phyloP scores from a whole-genome alignment of 2,329 filamentous ascomycete species.

The Xylariaceae sp. region DNA sequence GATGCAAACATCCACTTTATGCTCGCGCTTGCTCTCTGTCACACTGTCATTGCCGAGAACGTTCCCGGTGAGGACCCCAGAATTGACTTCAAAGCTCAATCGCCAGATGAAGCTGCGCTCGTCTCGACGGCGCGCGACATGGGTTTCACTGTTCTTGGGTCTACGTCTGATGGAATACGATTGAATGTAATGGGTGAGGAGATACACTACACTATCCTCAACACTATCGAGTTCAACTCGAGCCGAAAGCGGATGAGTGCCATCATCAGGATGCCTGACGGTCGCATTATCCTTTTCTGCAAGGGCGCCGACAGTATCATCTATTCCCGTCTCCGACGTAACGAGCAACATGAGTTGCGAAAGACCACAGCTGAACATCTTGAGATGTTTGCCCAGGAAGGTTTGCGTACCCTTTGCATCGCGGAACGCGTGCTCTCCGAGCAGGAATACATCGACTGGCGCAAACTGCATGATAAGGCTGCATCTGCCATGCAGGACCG shows the following conservation, averaged over 20 bases:
- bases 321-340: constrained; percentile 80
- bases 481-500: constrained; percentile 77
- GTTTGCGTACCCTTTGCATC: constrained; percentile 89
- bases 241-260: constrained; percentile 96
- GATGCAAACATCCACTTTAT: constrained; percentile 83
- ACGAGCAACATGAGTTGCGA: constrained; percentile 80
- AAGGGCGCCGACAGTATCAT: constrained; percentile 98
- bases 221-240: constrained; percentile 96
- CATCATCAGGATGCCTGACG: constrained; percentile 90
- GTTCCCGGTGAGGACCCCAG: constrained; percentile 83
- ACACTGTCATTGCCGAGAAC: constrained; percentile 89
- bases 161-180: constrained; percentile 72
- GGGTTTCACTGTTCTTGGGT: constrained; percentile 86
- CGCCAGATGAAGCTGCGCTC: constrained; percentile 89
- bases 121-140: constrained; percentile 92
- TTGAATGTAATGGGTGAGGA: constrained; percentile 86
- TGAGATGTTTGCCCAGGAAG: constrained; percentile 94
- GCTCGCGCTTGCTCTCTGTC: constrained; percentile 90
- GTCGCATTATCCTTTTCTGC: constrained; percentile 84
- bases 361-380: constrained; percentile 84
- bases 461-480: constrained; percentile 78
- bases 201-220: constrained; percentile 77
- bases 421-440: constrained; percentile 76
- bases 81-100: constrained; percentile 95
- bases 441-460: constrained; percentile 80